Base-by-base conservation (phyloP, 768 basidiomycete genomes). In the Pisolithus microcarpus region DNA sequence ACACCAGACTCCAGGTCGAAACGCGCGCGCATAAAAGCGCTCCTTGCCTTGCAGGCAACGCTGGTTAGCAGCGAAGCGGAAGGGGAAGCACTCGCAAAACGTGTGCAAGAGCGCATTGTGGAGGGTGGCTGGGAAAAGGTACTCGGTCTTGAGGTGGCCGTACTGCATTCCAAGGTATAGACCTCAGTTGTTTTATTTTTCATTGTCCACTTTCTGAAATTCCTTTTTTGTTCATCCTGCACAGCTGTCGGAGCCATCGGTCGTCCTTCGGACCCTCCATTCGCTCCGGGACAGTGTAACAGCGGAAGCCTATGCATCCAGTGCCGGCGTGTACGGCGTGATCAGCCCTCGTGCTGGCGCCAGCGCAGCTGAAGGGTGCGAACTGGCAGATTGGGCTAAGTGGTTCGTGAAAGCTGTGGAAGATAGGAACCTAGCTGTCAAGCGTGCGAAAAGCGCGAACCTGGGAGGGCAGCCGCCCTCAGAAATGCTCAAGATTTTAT, bases 241-340 rank as follows among this genome's bases (percentile, higher is more conserved):
- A 21, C 15, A 53, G 58, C 38, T 34, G 5, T 61, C 51, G 16
- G 52, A 49, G n/a, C 30, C 50, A 26, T 50, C 40, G 10, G 68
- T 73, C 18, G 88, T 86, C 0, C 75, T 97, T 1, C 65, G 77
- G 7, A 72, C 77, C 1, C 79, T 97, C 7, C 75, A 81, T 52
- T 76, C 79, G 36, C 68, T 96, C 9, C 76, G 77, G 46, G 94
- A 97, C 62, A 72, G 79, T 0, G 70, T 78, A 0, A 87, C 90
- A 2, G 90, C 92, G 0, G 91, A 95, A 62, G 77, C 83, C 5
- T 96, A 93, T 65, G 95, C 93, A 59, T 78, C 85, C 1, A 79
- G 86, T 30, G 84, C 82, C 16, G 91, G 93, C 5, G 78, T 81
- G 38, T 46, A 38, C 1, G 64, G 64, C 19, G 77, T 95, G 21